These are phyloP conservation scores for Echium plantagineum DNA, from an alignment of 257 asterid species.

Conservation along the genomic window DNA sequence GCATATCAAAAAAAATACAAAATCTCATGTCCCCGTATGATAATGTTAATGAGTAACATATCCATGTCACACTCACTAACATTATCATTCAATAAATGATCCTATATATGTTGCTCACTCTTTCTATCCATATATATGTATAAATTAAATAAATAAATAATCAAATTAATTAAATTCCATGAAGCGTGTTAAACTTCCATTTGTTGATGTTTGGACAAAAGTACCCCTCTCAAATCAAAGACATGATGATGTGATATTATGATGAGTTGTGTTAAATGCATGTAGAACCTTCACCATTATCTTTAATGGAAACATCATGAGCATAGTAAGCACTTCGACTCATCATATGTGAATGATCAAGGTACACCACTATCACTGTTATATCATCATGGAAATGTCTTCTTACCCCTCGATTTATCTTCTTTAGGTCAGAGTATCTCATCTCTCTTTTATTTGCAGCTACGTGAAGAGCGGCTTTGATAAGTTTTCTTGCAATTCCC, in stretches of 20 bases:
- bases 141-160: no score
- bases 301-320: slow-evolving; percentile 40
- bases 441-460: slow-evolving; percentile 74
- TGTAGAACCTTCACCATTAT: slow-evolving; percentile 31
- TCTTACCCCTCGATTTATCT: slow-evolving; percentile 57
- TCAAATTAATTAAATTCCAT: no score
- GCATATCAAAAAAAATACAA: background rate
- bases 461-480: slow-evolving; percentile 49
- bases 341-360: slow-evolving; percentile 38
- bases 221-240: background rate
- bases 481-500: slow-evolving; percentile 66
- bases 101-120: slow-evolving; percentile 4
- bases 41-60: slow-evolving; percentile 35
- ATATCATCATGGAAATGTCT: slow-evolving; percentile 80
- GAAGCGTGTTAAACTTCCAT: no score
- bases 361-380: slow-evolving; percentile 51
- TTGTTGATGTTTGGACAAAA: no score
- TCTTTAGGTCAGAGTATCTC: slow-evolving; percentile 62
- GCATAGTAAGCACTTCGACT: slow-evolving; percentile 30
- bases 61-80: slow-evolving; percentile 47
- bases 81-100: slow-evolving; percentile 7
- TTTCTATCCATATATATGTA: background rate
- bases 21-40: slow-evolving; percentile 32
- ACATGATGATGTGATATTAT: background rate
- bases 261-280: slow-evolving; percentile 15